Conservation (phyloP, 108 stramenopile genomes). For the Cyclotella baltica region DNA sequence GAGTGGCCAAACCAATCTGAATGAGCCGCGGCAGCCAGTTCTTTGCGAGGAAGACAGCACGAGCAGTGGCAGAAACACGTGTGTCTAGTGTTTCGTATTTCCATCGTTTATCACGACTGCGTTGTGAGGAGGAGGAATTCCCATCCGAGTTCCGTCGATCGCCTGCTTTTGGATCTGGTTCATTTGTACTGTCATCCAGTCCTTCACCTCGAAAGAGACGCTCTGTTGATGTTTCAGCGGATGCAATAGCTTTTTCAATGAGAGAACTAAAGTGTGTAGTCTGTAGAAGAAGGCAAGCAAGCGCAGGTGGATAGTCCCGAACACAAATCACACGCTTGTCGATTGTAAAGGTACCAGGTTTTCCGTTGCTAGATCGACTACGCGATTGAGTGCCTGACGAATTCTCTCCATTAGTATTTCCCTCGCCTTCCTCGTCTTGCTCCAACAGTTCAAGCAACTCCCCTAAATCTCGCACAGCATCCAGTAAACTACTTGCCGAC, state of each 20-base stretch:
- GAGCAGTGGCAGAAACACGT: conserved; percentile 74
- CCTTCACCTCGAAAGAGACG: conserved; percentile 76
- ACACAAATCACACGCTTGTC: conserved; percentile 73
- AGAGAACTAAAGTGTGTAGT: conserved; percentile 78
- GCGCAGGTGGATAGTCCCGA: conserved; percentile 77
- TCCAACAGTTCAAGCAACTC: conserved; percentile 78
- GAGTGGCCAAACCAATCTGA: conserved; percentile 77
- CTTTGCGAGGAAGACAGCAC: conserved; percentile 70
- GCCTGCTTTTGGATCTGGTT: conserved; percentile 11
- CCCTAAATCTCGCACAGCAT: conserved; percentile 83
- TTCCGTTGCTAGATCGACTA: conserved; percentile 9
- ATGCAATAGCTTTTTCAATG: conserved; percentile 65
- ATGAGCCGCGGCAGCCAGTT: conserved; percentile 83
- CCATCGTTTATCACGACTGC: conserved; percentile 76
- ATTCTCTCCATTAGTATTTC: conserved; percentile 2
- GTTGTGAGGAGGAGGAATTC: conserved; percentile 48
- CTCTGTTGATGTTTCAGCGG: conserved; percentile 61
- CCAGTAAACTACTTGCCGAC: conserved; percentile 67
- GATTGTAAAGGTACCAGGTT: conserved; percentile 66
- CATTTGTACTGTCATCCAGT: conserved; percentile 24
- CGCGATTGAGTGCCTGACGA: conserved; percentile 33
- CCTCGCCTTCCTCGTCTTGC: conserved; percentile 59
- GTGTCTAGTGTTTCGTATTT: conserved; percentile 88
- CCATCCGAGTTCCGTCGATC: conserved; percentile 27
- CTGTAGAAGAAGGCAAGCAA: conserved; percentile 84